Evolutionary conservation across 129 eudicot genomes (phyloP).

Genomic region (Centrapalus pauciflorus): DNA sequence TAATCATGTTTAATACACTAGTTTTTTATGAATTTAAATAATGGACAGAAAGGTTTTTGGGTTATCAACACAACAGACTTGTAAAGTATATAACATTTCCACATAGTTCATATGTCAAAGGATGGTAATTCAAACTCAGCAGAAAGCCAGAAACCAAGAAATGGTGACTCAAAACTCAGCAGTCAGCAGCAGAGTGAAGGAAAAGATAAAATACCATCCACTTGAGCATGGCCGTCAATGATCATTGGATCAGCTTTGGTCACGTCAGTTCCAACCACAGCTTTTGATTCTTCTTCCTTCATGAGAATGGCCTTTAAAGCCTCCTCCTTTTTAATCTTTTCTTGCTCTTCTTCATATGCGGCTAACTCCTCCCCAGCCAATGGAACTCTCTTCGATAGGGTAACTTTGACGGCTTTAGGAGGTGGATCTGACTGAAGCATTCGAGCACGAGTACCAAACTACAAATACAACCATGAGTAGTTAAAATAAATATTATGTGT

Average conservation of each 20-base stretch:
- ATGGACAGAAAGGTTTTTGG: no score
- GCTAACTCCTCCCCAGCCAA: slow-evolving; percentile 95
- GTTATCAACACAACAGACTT: no score
- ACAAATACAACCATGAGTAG: slow-evolving; percentile 15
- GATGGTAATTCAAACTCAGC: neutral
- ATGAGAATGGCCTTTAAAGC: slow-evolving; percentile 75
- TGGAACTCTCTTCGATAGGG: slow-evolving; percentile 83
- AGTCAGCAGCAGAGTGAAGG: neutral
- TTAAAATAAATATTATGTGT: neutral
- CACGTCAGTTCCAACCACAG: slow-evolving; percentile 47
- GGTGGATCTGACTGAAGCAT: slow-evolving; percentile 99
- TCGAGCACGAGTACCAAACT: slow-evolving; percentile 89
- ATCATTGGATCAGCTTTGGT: slow-evolving; percentile 62
- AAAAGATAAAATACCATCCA: slow-evolving; percentile 46
- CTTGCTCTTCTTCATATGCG: slow-evolving; percentile 92
- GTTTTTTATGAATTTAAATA: no score
- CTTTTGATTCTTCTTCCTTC: slow-evolving; percentile 80
- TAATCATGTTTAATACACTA: no score
- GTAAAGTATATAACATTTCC: no score
- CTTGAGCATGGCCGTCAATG: slow-evolving; percentile 54
- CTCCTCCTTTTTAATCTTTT: slow-evolving; percentile 70
- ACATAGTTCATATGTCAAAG: neutral
- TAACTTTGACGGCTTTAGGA: slow-evolving; percentile 96
- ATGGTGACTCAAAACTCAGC: neutral
- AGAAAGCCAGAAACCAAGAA: neutral